phyloP scores from a whole-genome alignment of 192 early-diverging fungal species.

The Gamsiella multidivaricata region DNA sequence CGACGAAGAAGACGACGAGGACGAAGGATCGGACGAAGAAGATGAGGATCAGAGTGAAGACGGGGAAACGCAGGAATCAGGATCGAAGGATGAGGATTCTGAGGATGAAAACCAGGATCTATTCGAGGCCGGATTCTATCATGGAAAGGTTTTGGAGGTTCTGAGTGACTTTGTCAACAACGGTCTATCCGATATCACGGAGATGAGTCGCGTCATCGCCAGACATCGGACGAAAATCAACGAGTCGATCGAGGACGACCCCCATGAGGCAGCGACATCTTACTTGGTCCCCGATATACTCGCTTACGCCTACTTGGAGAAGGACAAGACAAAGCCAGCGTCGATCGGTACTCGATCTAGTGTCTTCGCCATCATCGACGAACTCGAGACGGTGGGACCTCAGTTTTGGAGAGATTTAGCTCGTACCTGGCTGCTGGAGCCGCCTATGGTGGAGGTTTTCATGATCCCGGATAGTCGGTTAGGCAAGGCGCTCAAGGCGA shows the following conservation, averaged over 20 bases:
- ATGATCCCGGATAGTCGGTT: conserved; percentile 64
- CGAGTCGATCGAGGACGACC: conserved; percentile 65
- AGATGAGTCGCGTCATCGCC: conserved; percentile 56
- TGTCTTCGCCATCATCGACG: conserved; percentile 67
- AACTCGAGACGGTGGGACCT: conserved; percentile 59
- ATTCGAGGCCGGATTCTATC: conserved; percentile 72
- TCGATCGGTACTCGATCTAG: conserved; percentile 65
- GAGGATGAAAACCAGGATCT: conserved; percentile 43
- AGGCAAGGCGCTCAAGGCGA: conserved; percentile 60
- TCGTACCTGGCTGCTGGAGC: conserved; percentile 65
- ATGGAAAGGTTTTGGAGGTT: conserved; percentile 64
- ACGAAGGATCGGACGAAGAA: neutral
- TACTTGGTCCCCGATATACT: conserved; percentile 68
- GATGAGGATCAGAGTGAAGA: neutral
- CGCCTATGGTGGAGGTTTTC: conserved; percentile 65
- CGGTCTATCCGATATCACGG: conserved; percentile 49
- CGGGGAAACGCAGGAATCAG: conserved; percentile 9
- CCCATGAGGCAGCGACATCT: conserved; percentile 66
- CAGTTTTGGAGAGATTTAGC: conserved; percentile 67
- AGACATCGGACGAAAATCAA: conserved; percentile 59
- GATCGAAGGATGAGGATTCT: conserved; percentile 42
- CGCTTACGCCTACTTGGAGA: conserved; percentile 64
- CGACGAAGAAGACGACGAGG: conserved; percentile 1
- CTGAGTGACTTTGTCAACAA: conserved; percentile 61
- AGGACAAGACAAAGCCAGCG: conserved; percentile 53